phyloP scores from a whole-genome alignment of 768 basidiomycete species.

The Leccinum incarnatum region DNA sequence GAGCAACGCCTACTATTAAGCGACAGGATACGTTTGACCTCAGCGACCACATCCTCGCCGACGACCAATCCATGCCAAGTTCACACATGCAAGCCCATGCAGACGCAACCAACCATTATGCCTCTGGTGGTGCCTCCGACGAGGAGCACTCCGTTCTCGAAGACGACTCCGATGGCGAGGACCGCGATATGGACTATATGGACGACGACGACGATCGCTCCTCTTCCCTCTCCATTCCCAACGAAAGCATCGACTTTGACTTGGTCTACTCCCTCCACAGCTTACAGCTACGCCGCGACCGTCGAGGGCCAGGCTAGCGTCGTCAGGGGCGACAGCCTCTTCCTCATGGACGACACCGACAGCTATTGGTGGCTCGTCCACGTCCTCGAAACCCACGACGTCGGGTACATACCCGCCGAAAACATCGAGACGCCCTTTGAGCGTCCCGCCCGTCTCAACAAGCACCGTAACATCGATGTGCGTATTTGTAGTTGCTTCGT shows the following conservation, averaged over 20 bases:
- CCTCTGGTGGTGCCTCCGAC: constrained; percentile 48
- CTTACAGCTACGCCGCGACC: constrained; percentile 75
- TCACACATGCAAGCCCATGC: constrained; percentile 47
- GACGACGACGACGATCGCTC: constrained; percentile 78
- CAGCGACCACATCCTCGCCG: constrained; percentile 56
- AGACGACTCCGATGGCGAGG: constrained; percentile 77
- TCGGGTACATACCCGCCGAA: constrained; percentile 98
- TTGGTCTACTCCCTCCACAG: constrained; percentile 92
- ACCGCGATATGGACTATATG: constrained; percentile 61
- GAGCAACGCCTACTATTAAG: constrained; percentile 17
- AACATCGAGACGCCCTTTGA: constrained; percentile 99
- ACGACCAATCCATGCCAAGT: constrained; percentile 48
- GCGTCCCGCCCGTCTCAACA: constrained; percentile 90
- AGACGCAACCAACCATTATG: constrained; percentile 41
- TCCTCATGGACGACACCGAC: constrained; percentile 97
- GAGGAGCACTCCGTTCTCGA: constrained; percentile 82
- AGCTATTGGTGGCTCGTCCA: constrained; percentile 99
- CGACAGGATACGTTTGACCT: constrained; percentile 71
- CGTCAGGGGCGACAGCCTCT: constrained; percentile 94
- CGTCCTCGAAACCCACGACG: constrained; percentile 97
- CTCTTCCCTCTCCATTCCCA: constrained; percentile 82
- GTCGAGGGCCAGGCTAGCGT: constrained; percentile 99
- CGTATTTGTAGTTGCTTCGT: constrained; percentile 29
- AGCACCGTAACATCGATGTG: constrained; percentile 96
- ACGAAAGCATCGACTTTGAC: constrained; percentile 92